Base-by-base conservation (phyloP, 1,284 basidiomycete species). In the Volvariella surrecta region DNA sequence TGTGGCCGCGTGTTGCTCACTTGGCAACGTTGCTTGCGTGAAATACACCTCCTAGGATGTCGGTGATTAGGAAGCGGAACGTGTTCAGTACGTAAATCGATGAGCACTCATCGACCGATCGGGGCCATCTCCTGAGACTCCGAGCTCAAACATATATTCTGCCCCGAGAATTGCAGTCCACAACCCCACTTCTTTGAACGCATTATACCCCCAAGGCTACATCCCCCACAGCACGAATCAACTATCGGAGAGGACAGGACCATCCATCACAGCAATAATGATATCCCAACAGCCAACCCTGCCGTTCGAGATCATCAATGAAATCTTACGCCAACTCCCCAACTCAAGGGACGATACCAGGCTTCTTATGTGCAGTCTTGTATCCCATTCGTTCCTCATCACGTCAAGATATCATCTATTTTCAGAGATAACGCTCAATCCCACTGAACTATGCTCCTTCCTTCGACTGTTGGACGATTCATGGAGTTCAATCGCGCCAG, bases 251-350 rank as follows among this genome's bases (percentile, higher is more conserved):
- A 19, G 34, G 34, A 19, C 18, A 15, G 8, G 4, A 35, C n/a
- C 34, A 16, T 8, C 18, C 4, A 16, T 4, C 6, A 35, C 34
- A 6, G 8, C 15, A 16, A 6, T 8, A 6, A 35, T 35, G 34
- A 4, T 8, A 19, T 8, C 8, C 7, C n/a, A 35, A 15, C 13
- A 6, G 17, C 37, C 43, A 7, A 18, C 4, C 13, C 43, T 62
- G n/a, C 60, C 59, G 8, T 49, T 52, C 39, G 60, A 62, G 51
- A 58, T 51, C 2, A 45, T 60, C 19, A 53, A 58, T 44, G 45
- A 50, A 13, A 55, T 61, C 38, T 37, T 59, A 28, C 11, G 52
- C 53, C 39, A 43, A 56, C 21, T 52, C 61, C 24, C 6, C 11
- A 11, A 6, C 24, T 40, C 49, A 20, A 51, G 52, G 35, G 57